Conservation (phyloP, 345 rosid species). For the Schrenkiella parvula region DNA sequence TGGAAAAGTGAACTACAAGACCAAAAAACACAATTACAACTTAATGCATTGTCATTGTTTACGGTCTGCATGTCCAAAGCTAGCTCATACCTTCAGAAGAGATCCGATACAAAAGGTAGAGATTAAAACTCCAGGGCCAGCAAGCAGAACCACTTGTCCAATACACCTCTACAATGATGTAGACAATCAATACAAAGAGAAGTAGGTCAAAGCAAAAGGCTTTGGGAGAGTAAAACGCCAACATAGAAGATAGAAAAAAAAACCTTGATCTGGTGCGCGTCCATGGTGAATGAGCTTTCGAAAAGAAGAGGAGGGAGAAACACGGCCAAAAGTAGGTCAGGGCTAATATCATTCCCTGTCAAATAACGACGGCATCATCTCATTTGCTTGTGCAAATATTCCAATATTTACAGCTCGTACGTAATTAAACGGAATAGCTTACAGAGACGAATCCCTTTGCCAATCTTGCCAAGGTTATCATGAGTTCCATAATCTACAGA, state of each 20-base stretch:
- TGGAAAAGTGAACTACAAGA: conserved; percentile 75
- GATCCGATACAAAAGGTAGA: conserved; percentile 85
- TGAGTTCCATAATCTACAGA: conserved; percentile 70
- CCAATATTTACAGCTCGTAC: conserved; percentile 1
- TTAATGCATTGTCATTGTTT: background rate
- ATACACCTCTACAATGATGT: conserved; percentile 56
- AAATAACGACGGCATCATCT: background rate
- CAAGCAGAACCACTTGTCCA: conserved; percentile 82
- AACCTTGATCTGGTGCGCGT: conserved; percentile 92
- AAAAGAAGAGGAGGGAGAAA: conserved; percentile 94
- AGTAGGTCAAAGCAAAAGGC: background rate
- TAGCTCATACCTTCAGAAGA: too few relatives aligned
- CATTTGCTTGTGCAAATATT: too few relatives aligned
- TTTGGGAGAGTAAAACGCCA: background rate
- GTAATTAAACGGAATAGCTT: conserved; percentile 37
- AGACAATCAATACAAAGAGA: background rate
- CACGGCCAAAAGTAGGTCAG: conserved; percentile 79
- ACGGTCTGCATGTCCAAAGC: background rate
- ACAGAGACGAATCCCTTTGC: conserved; percentile 85
- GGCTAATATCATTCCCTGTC: conserved; percentile 80
- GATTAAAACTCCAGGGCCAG: conserved; percentile 88
- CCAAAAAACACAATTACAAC: background rate
- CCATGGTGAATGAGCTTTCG: conserved; percentile 91
- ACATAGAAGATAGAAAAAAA: background rate
- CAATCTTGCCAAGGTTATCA: conserved; percentile 67